Evolutionary conservation across 2,329 filamentous ascomycete genomes (phyloP).

Genomic region (Ophiostoma sp.): DNA sequence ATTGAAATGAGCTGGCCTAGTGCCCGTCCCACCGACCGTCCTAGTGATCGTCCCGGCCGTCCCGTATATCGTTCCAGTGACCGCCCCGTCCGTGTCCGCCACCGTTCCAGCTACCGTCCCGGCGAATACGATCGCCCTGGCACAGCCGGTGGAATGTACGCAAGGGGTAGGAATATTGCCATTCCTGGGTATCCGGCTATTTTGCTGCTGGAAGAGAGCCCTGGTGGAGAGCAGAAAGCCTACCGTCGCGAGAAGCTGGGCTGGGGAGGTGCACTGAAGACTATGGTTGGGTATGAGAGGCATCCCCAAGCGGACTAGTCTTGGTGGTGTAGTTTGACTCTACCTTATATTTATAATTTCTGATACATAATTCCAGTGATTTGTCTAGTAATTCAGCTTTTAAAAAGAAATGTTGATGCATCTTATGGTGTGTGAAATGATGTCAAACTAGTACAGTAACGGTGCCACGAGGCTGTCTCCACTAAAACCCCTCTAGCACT

Average conservation of each 20-base stretch:
- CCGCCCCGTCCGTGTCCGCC: neutral
- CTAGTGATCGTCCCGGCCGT: no score
- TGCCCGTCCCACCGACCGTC: neutral
- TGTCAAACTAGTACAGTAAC: neutral
- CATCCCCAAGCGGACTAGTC: constrained; percentile 24
- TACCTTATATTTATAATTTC: neutral
- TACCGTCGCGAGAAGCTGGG: constrained; percentile 44
- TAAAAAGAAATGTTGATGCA: no score
- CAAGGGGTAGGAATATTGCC: constrained; percentile 13
- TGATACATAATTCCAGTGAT: no score
- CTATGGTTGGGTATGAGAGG: constrained; percentile 35
- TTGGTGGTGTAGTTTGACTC: neutral
- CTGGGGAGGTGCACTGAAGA: constrained; percentile 44
- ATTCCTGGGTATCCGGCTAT: constrained; percentile 23
- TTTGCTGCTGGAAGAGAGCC: constrained; percentile 34
- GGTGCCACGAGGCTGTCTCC: neutral
- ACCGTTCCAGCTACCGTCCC: neutral
- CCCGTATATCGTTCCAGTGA: neutral
- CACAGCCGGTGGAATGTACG: constrained; percentile 8
- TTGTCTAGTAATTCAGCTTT: no score
- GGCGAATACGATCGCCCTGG: neutral
- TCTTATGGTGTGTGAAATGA: no score
- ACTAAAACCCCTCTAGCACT: constrained; percentile 13
- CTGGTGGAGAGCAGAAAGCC: constrained; percentile 32
- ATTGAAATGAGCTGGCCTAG: neutral